A percentile compares a stretch with the other conserved stretches of the same genome.
phyloP scores from a whole-genome alignment of 75 land plant genomes.

The Selaginella moellendorffii region DNA sequence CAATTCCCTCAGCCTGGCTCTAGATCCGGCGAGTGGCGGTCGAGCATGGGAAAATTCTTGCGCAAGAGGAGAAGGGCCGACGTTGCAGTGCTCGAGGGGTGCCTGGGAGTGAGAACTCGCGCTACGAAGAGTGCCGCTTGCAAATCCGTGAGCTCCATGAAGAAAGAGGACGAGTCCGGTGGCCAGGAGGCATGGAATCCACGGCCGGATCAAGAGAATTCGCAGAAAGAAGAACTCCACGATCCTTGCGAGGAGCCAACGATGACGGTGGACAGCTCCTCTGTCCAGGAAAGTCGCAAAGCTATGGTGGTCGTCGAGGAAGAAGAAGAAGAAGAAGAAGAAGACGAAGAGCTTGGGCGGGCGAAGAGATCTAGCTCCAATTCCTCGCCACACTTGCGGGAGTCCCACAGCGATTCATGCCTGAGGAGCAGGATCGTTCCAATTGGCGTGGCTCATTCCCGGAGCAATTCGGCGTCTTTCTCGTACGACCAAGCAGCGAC shows the following conservation, averaged over 20 bases:
- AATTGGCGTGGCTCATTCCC: not conserved
- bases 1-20: no score
- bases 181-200: no score
- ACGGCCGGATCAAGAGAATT: no score
- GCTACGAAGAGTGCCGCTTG: not conserved
- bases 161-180: not conserved
- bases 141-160: not conserved
- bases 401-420: not conserved
- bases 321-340: not conserved
- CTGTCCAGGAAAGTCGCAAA: no score
- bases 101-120: not conserved
- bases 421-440: not conserved
- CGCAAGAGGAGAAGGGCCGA: not conserved
- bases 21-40: no score
- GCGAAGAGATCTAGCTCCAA: not conserved
- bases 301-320: not conserved
- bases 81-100: not conserved
- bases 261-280: no score
- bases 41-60: not conserved
- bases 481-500: no score
- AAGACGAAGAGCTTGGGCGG: not conserved
- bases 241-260: no score
- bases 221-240: no score
- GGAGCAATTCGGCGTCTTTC: not conserved
- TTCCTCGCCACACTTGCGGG: not conserved